Base-by-base conservation (phyloP, 2,329 filamentous ascomycete species). In the Paecilomyces sp. region DNA sequence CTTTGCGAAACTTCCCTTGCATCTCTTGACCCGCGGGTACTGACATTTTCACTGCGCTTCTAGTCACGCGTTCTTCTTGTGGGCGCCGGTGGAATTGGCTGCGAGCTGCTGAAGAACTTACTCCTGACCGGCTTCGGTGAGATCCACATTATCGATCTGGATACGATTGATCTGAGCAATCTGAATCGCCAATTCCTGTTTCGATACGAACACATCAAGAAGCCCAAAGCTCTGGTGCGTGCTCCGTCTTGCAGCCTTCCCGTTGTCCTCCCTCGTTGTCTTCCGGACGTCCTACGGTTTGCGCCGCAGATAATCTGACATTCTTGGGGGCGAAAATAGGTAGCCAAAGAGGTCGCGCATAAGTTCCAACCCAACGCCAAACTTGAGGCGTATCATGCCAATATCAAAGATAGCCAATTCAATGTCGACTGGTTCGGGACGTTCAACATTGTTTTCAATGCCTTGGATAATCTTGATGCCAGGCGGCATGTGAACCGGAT, bases 111-210 rank as follows among this genome's bases (percentile, higher is more conserved):
- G 64, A 99, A 99, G 82, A 96, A 97, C 75, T 86, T 99, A 60
- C 91, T 93, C 53, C 87, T 96, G 55, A 89, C 88, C 52, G 92
- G 93, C 66, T 99, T 96, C 68, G 91, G 91, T 65, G 90, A 96
- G 77, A 87, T 97, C 56, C 90, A 96, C 75, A 88, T 97, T 54
- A 91, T 99, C 66, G 94, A 99, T 75, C 89, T 99, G 61, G 94
- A 99, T 75, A 99, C 94, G 1, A 97, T 99, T 77, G 94, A 99
- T 72, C 83, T 99, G 24, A 96, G 92, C 78, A 99, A 99, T 72
- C 83, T 99, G 56, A 99, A 99, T 69, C 90, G 94, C 58, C 94
- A 99, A 75, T 99, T 99, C 70, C 86, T 99, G 55, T 99, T 99
- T 76, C 86, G 92, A 62, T 89, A 93, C 69, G 92, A 97, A 73